A percentile compares a stretch with the other conserved stretches of the same genome.
Evolutionary conservation across 176 grass and related monocot species (phyloP).

Genomic region (Phyllostachys edulis): DNA sequence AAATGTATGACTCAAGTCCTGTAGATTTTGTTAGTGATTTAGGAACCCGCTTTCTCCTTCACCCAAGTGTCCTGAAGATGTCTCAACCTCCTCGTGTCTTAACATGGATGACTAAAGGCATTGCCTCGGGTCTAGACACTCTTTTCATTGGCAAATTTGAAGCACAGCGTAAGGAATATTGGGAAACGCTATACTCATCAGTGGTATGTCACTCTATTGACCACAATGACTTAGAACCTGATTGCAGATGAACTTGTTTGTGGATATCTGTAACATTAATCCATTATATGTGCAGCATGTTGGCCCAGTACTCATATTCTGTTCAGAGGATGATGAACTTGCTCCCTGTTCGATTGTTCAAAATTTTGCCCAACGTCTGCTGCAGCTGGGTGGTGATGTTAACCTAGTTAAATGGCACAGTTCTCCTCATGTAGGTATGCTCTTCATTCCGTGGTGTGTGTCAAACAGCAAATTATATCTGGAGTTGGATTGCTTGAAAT

Average conservation of each 20-base stretch:
- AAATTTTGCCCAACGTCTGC: slow-evolving; percentile 60
- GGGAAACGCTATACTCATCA: slow-evolving; percentile 86
- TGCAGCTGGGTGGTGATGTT: slow-evolving; percentile 76
- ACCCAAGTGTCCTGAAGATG: slow-evolving; percentile 87
- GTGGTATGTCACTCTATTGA: slow-evolving; percentile 60
- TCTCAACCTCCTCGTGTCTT: slow-evolving; percentile 75
- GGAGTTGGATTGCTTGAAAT: neutral
- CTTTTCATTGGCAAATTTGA: slow-evolving; percentile 95
- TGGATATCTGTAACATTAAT: neutral
- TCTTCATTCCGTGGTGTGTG: neutral
- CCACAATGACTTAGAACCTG: neutral
- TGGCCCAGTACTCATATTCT: slow-evolving; percentile 84
- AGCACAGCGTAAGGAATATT: slow-evolving; percentile 77
- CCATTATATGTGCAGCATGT: slow-evolving; percentile 54
- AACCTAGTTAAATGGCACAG: slow-evolving; percentile 73
- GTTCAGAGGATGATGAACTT: slow-evolving; percentile 88
- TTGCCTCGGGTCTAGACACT: slow-evolving; percentile 69
- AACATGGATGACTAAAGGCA: slow-evolving; percentile 69
- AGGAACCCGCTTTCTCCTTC: slow-evolving; percentile 84
- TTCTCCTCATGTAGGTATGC: slow-evolving; percentile 84
- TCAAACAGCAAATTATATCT: neutral
- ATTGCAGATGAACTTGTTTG: slow-evolving; percentile 5
- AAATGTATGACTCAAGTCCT: slow-evolving; percentile 84
- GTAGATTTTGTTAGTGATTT: slow-evolving; percentile 96
- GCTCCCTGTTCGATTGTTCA: slow-evolving; percentile 63